Percentiles rank a stretch among this genome's conserved stretches.
phyloP scores from a whole-genome alignment of 192 early-diverging fungal species.

The Backusella psychrophila region DNA sequence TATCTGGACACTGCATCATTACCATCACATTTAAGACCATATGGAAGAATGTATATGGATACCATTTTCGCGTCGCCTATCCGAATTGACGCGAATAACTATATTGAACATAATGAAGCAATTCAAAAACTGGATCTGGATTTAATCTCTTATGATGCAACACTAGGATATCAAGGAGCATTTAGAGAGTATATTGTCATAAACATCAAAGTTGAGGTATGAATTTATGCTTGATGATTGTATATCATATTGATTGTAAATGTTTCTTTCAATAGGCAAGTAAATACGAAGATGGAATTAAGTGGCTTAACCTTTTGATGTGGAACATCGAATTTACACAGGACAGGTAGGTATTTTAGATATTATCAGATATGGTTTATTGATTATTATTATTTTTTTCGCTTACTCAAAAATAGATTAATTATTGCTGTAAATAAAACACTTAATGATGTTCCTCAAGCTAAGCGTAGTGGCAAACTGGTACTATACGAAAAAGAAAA shows the following conservation, averaged over 20 bases:
- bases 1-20: constrained; percentile 44
- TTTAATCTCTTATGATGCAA: constrained; percentile 44
- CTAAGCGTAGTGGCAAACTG: constrained; percentile 47
- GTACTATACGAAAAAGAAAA: constrained; percentile 27
- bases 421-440: constrained; percentile 50
- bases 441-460: constrained; percentile 51
- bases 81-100: constrained; percentile 18
- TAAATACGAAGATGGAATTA: constrained; percentile 47
- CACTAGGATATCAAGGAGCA: constrained; percentile 30
- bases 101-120: constrained; percentile 43
- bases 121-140: constrained; percentile 47
- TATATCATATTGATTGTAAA: neutral
- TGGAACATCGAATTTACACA: constrained; percentile 50
- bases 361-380: neutral
- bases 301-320: constrained; percentile 46
- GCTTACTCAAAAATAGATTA: constrained; percentile 19
- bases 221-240: neutral
- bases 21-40: constrained; percentile 43
- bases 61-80: constrained; percentile 50
- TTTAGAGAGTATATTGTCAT: constrained; percentile 37
- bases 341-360: constrained; percentile 33
- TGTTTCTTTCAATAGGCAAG: constrained; percentile 20
- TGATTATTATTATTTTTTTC: neutral
- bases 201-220: constrained; percentile 35
- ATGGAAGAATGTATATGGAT: constrained; percentile 48